Evolutionary conservation across 2,329 filamentous ascomycete species (phyloP).

Genomic region (Aspergillus sojae): DNA sequence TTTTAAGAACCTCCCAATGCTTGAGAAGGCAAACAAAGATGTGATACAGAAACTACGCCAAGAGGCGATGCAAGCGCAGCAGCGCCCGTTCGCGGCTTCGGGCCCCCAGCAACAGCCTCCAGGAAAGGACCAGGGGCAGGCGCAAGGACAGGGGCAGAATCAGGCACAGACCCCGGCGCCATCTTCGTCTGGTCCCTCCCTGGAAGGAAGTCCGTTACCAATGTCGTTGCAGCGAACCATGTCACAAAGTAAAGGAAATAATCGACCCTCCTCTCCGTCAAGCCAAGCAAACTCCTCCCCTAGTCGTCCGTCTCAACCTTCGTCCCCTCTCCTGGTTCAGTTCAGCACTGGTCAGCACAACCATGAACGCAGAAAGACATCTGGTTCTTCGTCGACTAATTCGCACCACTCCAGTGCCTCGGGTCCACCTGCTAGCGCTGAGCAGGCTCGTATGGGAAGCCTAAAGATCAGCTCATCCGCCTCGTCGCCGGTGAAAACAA

Average conservation of each 20-base stretch:
- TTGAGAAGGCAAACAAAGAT: slow-evolving; percentile 98
- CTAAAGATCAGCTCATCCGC: slow-evolving; percentile 55
- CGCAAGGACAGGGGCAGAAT: slow-evolving; percentile 2
- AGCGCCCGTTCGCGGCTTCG: slow-evolving; percentile 48
- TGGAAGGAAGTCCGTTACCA: slow-evolving; percentile 84
- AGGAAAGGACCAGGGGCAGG: slow-evolving; percentile 10
- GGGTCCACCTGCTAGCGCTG: slow-evolving; percentile 72
- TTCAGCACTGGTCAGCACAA: slow-evolving; percentile 80
- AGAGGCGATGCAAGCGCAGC: slow-evolving; percentile 76
- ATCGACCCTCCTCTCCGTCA: slow-evolving; percentile 85
- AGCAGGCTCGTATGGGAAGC: slow-evolving; percentile 65
- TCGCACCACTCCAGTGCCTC: slow-evolving; percentile 75
- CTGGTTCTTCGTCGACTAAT: slow-evolving; percentile 81
- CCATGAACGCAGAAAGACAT: slow-evolving; percentile 85
- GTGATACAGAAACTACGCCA: slow-evolving; percentile 94
- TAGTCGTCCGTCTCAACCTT: slow-evolving; percentile 79
- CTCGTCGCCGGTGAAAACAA: slow-evolving; percentile 57
- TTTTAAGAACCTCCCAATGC: slow-evolving; percentile 94
- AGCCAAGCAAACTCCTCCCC: slow-evolving; percentile 83
- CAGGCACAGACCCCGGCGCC: slow-evolving; percentile 21
- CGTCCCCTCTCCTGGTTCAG: slow-evolving; percentile 90
- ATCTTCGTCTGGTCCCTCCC: slow-evolving; percentile 64
- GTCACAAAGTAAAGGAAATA: slow-evolving; percentile 76
- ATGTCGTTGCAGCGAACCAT: slow-evolving; percentile 79
- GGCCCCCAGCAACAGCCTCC: slow-evolving; percentile 28